These are phyloP conservation scores for Termitomyces titanicus DNA, from an alignment of 768 basidiomycete genomes.

Conservation along the genomic window DNA sequence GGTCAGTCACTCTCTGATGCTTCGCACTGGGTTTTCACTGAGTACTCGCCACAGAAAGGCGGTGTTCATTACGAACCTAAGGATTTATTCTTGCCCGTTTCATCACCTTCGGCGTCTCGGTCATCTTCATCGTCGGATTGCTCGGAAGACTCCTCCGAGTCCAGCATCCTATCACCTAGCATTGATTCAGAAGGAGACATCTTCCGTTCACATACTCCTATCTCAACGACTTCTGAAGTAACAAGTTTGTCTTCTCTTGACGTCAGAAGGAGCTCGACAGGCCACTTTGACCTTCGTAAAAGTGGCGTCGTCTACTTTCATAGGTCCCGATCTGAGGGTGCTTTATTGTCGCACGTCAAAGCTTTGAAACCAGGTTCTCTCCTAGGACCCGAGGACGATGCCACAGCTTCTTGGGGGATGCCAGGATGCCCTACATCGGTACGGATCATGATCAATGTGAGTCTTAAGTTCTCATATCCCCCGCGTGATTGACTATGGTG, in stretches of 20 bases:
- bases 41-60: background rate
- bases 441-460: constrained; percentile 7
- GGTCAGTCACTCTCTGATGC: background rate
- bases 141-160: background rate
- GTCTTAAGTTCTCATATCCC: background rate
- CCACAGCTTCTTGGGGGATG: constrained; percentile 7
- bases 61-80: background rate
- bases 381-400: constrained; percentile 3
- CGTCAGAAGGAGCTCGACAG: background rate
- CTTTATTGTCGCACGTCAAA: constrained; percentile 2
- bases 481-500: background rate
- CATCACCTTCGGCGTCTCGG: background rate
- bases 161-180: background rate
- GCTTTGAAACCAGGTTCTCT: background rate
- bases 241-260: background rate
- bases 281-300: no score
- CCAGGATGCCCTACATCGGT: constrained; percentile 5
- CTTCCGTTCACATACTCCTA: background rate
- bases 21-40: background rate
- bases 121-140: constrained; percentile 1
- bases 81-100: background rate
- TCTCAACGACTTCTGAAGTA: background rate
- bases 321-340: background rate
- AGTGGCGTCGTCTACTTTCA: constrained; percentile 3
- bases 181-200: background rate